Evolutionary conservation across 352 stramenopile species (phyloP).

Genomic region (Phytophthora chlamydospora): DNA sequence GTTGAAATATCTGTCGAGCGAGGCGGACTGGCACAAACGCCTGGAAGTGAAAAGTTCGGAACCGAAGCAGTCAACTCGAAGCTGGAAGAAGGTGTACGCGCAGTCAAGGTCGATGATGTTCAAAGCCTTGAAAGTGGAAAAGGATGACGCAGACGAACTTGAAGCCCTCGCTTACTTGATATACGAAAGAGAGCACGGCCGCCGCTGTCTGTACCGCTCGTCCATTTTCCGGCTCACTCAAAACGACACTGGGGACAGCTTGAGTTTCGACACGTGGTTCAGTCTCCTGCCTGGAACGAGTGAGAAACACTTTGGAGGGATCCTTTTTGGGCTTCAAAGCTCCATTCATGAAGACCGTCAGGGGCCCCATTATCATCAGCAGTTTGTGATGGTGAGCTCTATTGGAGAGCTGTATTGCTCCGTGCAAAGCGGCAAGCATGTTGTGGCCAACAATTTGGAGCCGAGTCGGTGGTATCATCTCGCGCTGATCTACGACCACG

Average conservation of each 20-base stretch:
- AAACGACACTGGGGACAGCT: conserved; percentile 11
- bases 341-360: neutral
- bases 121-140: neutral
- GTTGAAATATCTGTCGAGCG: conserved; percentile 6
- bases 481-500: conserved; percentile 32
- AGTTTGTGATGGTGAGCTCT: conserved; percentile 33
- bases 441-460: conserved; percentile 22
- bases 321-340: conserved; percentile 25
- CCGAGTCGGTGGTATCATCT: conserved; percentile 44
- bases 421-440: conserved; percentile 15
- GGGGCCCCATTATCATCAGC: conserved; percentile 28
- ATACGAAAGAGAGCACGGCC: neutral
- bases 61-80: neutral
- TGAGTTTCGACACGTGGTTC: conserved; percentile 27
- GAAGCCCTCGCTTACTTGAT: conserved; percentile 12
- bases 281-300: conserved; percentile 16
- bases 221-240: conserved; percentile 11
- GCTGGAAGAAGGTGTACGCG: conserved; percentile 13
- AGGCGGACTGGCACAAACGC: conserved; percentile 5
- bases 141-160: neutral
- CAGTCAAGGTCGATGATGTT: conserved; percentile 18
- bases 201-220: neutral
- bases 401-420: conserved; percentile 37
- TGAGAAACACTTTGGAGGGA: conserved; percentile 1
- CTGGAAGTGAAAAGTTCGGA: neutral